Percentiles rank a stretch among this genome's conserved stretches.
Evolutionary conservation across 345 rosid species (phyloP).

Genomic region (Capsella bursapastoris): DNA sequence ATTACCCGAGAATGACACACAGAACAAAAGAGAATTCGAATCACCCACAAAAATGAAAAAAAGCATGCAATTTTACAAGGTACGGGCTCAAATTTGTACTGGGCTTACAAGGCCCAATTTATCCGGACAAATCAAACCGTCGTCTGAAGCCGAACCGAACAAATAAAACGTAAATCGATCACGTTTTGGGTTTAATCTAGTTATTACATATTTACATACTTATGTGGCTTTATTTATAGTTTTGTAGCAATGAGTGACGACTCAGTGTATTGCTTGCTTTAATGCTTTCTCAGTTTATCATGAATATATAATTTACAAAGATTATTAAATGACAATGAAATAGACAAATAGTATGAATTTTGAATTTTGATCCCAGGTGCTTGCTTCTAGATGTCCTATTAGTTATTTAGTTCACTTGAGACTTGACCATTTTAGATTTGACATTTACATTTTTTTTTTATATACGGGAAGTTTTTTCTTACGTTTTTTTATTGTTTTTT

Average conservation of each 20-base stretch:
- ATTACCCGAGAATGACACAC: not conserved
- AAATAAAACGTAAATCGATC: not conserved
- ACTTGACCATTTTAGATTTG: not conserved
- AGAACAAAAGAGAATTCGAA: not conserved
- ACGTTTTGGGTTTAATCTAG: not conserved
- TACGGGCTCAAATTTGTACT: not conserved
- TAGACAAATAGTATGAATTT: not conserved
- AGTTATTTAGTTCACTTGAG: conserved; percentile 3
- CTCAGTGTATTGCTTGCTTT: not conserved
- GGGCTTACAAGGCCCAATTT: conserved; percentile 9
- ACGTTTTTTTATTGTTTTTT: not conserved
- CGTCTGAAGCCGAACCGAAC: not conserved
- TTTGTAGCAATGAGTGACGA: not conserved
- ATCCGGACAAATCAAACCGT: not conserved
- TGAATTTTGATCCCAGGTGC: not conserved
- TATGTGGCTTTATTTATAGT: not conserved
- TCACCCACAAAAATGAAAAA: not conserved
- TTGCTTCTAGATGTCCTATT: not conserved
- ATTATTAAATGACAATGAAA: not conserved
- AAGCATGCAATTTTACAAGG: not conserved
- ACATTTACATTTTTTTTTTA: too few species aligned
- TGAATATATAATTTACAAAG: not conserved
- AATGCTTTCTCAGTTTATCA: not conserved
- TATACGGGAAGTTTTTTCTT: not conserved
- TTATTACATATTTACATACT: conserved; percentile 9